Percentiles rank a stretch among this genome's conserved stretches.
Conservation (phyloP, 2,329 filamentous ascomycete species). For the Emergomyces orientalis region DNA sequence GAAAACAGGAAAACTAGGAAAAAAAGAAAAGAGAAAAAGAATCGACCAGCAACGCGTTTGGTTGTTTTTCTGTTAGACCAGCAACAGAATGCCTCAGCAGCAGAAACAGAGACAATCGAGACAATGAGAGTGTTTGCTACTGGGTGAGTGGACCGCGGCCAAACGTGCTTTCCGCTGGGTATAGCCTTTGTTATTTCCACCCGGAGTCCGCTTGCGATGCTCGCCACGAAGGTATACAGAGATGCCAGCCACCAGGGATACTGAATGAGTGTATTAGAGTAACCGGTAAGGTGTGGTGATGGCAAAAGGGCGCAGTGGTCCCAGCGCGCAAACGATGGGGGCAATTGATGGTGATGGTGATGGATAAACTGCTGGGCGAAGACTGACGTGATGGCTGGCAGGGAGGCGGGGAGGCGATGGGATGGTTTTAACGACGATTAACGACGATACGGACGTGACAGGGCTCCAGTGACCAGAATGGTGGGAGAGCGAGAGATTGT, state of each 20-base stretch:
- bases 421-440: not conserved
- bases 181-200: not conserved
- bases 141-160: not conserved
- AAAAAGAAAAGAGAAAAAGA: not conserved
- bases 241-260: not conserved
- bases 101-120: not conserved
- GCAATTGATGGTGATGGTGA: not conserved
- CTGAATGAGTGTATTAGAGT: not conserved
- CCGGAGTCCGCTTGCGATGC: not conserved
- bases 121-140: not conserved
- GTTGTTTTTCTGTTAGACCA: constrained; percentile 1
- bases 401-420: not conserved
- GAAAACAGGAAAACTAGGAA: not conserved
- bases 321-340: not conserved
- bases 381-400: not conserved
- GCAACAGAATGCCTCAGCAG: constrained; percentile 1
- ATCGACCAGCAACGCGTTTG: constrained; percentile 2
- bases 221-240: not conserved
- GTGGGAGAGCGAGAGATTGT: constrained; percentile 5
- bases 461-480: constrained; percentile 6
- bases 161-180: constrained; percentile 4
- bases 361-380: not conserved
- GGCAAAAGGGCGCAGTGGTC: not conserved
- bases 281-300: not conserved
- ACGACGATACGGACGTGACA: not conserved